Evolutionary conservation across 305 asterid genomes (phyloP).

Genomic region (Andrographis paniculata): DNA sequence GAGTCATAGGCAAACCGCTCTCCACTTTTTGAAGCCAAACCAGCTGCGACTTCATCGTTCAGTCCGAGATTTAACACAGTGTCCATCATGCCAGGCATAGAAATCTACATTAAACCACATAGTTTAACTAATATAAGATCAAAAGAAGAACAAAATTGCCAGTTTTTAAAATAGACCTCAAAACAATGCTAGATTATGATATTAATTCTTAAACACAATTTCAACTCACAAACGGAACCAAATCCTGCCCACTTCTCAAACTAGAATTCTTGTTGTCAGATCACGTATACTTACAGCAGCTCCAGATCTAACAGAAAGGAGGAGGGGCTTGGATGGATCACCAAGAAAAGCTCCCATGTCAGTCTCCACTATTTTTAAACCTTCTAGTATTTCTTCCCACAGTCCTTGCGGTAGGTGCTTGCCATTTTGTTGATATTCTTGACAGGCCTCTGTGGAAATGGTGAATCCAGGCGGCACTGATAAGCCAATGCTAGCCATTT

Average conservation of each 20-base stretch:
- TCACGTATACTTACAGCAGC: constrained; percentile 59
- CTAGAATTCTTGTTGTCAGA: neutral
- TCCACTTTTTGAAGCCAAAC: constrained; percentile 88
- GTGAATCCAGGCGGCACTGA: constrained; percentile 98
- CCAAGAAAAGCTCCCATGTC: constrained; percentile 91
- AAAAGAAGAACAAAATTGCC: neutral
- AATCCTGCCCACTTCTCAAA: neutral
- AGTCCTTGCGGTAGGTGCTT: constrained; percentile 60
- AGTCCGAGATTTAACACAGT: constrained; percentile 94
- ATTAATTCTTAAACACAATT: neutral
- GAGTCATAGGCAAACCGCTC: constrained; percentile 92
- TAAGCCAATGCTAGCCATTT: constrained; percentile 95
- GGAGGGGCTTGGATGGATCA: constrained; percentile 77
- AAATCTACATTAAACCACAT: constrained; percentile 39
- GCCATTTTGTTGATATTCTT: constrained; percentile 71
- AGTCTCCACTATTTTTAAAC: constrained; percentile 50
- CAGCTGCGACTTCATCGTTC: constrained; percentile 79
- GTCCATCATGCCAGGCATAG: constrained; percentile 99
- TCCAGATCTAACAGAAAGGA: constrained; percentile 88
- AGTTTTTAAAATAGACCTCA: too few relatives aligned
- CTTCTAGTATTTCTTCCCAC: constrained; percentile 85
- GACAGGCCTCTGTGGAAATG: constrained; percentile 93
- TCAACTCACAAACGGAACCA: neutral
- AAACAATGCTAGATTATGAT: too few relatives aligned
- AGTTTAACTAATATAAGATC: neutral